phyloP scores from a whole-genome alignment of 345 rosid species.

The Salix suchowensis region DNA sequence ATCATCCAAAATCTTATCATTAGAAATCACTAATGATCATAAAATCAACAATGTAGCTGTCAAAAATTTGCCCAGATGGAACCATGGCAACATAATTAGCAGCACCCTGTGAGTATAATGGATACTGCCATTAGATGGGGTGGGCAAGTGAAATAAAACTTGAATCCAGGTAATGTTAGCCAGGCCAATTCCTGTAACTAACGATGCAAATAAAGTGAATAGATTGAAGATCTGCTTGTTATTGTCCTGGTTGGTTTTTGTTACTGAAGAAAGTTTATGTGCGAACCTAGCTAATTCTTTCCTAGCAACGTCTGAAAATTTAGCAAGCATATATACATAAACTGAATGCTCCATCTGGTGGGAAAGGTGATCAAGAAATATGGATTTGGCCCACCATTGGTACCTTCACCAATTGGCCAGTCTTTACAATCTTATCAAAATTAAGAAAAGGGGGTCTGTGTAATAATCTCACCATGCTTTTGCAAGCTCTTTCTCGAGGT shows the following conservation, averaged over 20 bases:
- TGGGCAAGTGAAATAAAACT: neutral
- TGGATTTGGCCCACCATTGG: constrained; percentile 43
- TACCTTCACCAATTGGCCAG: constrained; percentile 41
- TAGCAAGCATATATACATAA: neutral
- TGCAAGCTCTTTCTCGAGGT: constrained; percentile 92
- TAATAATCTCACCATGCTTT: constrained; percentile 92
- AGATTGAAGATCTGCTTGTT: too few species aligned
- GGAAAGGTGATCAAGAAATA: neutral
- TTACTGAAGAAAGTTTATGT: neutral
- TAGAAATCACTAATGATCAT: neutral
- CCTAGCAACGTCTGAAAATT: neutral
- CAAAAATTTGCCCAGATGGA: constrained; percentile 91
- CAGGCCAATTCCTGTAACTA: neutral
- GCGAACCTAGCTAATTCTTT: neutral
- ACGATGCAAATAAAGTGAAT: neutral
- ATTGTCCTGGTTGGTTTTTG: too few species aligned
- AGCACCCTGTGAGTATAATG: constrained; percentile 54
- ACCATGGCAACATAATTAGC: constrained; percentile 96
- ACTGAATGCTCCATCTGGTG: neutral
- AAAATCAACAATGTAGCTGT: constrained; percentile 44
- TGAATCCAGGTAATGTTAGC: neutral
- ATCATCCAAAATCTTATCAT: neutral
- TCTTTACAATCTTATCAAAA: neutral
- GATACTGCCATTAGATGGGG: neutral
- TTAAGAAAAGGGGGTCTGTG: constrained; percentile 23